A percentile compares a stretch with the other conserved stretches of the same genome.
These are phyloP conservation scores for Paramyrothecium sp. DNA, from an alignment of 2,329 filamentous ascomycete species.

Conservation along the genomic window DNA sequence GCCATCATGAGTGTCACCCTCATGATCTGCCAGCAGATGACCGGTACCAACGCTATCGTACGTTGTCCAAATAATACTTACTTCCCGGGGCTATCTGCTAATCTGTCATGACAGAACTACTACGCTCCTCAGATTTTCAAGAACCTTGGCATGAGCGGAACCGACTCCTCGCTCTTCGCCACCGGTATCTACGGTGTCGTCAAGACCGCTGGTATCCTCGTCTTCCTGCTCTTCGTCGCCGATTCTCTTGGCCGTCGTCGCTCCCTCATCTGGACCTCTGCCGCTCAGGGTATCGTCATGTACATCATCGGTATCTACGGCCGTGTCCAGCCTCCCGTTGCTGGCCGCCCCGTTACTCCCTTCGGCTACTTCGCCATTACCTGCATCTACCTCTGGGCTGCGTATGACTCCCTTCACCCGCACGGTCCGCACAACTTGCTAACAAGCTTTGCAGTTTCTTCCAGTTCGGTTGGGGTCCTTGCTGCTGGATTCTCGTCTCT, in stretches of 20 bases:
- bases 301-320: slow-evolving; percentile 72
- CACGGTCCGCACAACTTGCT: neutral
- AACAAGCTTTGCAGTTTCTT: slow-evolving; percentile 46
- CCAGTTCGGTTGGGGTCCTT: slow-evolving; percentile 69
- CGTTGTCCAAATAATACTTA: neutral
- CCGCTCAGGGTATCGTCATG: slow-evolving; percentile 62
- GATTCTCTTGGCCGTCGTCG: slow-evolving; percentile 66
- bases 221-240: slow-evolving; percentile 65
- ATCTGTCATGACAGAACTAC: slow-evolving; percentile 46
- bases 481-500: slow-evolving; percentile 68
- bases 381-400: slow-evolving; percentile 71
- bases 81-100: neutral
- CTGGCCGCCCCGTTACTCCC: slow-evolving; percentile 47
- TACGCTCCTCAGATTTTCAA: slow-evolving; percentile 70
- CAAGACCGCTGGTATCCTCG: slow-evolving; percentile 62
- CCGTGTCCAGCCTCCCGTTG: slow-evolving; percentile 56
- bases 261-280: slow-evolving; percentile 62
- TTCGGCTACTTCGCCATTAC: slow-evolving; percentile 70
- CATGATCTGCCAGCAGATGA: slow-evolving; percentile 73
- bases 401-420: slow-evolving; percentile 21
- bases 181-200: slow-evolving; percentile 73
- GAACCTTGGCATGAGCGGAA: slow-evolving; percentile 58
- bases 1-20: slow-evolving; percentile 59
- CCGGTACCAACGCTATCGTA: slow-evolving; percentile 46
- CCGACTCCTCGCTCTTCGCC: slow-evolving; percentile 62